A percentile compares a stretch with the other conserved stretches of the same genome.
phyloP scores from a whole-genome alignment of 192 early-diverging fungal genomes.

The Dissophora ornata region DNA sequence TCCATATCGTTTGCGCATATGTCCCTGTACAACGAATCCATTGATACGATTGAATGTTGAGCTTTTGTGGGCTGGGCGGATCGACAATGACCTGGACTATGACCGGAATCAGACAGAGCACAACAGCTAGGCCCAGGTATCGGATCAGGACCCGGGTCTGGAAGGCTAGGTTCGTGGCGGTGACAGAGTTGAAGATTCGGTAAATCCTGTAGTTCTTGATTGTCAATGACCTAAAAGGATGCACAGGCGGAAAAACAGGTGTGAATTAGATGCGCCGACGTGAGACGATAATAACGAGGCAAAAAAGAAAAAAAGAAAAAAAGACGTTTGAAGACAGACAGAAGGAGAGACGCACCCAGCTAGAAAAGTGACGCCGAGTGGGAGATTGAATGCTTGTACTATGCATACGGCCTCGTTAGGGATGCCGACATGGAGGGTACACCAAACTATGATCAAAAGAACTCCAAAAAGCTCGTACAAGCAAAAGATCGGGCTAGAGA shows the following conservation, averaged over 20 bases:
- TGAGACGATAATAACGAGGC: no score
- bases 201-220: constrained; percentile 65
- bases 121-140: neutral
- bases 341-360: constrained; percentile 11
- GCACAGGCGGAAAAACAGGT: no score
- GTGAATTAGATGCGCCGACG: no score
- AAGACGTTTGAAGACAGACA: neutral
- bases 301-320: neutral
- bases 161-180: constrained; percentile 8
- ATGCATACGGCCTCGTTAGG: constrained; percentile 42
- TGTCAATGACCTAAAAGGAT: constrained; percentile 51
- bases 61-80: neutral
- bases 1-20: neutral
- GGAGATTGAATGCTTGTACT: constrained; percentile 31
- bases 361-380: constrained; percentile 45
- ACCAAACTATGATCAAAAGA: constrained; percentile 50
- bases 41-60: constrained; percentile 20
- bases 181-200: constrained; percentile 60
- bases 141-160: constrained; percentile 21
- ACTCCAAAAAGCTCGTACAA: constrained; percentile 59
- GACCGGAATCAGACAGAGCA: constrained; percentile 6
- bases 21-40: constrained; percentile 23
- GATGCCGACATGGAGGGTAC: constrained; percentile 44
- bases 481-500: constrained; percentile 58
- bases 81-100: constrained; percentile 19